Evolutionary conservation across 2,329 filamentous ascomycete genomes (phyloP), one percentile per base, ranked within the genome.

Genomic region (Harringtonia lauricola): DNA sequence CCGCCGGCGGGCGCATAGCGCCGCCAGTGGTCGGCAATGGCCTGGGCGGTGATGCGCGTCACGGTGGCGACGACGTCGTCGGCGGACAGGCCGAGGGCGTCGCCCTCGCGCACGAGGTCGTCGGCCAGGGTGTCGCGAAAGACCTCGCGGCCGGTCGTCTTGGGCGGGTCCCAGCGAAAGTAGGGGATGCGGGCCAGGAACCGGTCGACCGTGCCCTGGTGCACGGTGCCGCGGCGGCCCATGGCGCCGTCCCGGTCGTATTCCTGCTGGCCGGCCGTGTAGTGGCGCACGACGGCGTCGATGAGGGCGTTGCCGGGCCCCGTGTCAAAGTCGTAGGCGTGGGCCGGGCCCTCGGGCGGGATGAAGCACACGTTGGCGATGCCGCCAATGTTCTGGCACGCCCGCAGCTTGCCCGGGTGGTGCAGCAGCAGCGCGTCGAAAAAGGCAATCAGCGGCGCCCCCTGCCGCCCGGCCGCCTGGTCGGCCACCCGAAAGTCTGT

Each of bases 301-400:
- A 77, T 77, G 49, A 74, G 67, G 29, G 67, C 58, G 49, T 75
- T 78, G 12, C 74, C 73, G 3, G 72, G 73, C 14, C 74, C 74
- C 4, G 71, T 75, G 51, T 75, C 68, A 47, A 74, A 72, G 51
- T 74, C 70, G 51, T 67, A 68, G 45, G 62, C 65, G 18, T 56
- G 48, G 37, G 62, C 59, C 14, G 58, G 50, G 26, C 56, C 56
- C 41, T 71, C 64, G 0, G 71, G 66, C 3, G 71, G 72, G 41
- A 78, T 72, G 57, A 79, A 77, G 59, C 70, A 79, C 21, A 80
- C 70, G 50, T 75, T 79, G 26, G 70, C 71, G 35, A 80, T 76
- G 28, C 75, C 74, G 41, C 73, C 73, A 43, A 80, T 78, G 52
- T 79, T 78, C 53, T 79, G 72, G 55, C 74, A 78, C 3, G 71